Conservation (phyloP, 2,329 filamentous ascomycete species). For the Fusarium xyrophilum region DNA sequence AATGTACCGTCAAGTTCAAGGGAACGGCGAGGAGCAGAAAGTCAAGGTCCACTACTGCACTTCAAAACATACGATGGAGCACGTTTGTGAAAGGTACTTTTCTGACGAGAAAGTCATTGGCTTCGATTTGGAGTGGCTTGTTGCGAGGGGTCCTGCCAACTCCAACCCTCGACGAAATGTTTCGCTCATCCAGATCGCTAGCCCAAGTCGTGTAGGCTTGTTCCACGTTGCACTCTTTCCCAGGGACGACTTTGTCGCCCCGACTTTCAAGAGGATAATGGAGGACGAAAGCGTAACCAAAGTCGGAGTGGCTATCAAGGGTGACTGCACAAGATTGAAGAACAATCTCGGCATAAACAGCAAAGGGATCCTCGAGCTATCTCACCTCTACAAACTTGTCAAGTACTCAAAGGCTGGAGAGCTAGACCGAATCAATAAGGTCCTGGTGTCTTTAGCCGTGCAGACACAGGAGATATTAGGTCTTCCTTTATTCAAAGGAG, state of each 20-base stretch:
- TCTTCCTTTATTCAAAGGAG: constrained; percentile 77
- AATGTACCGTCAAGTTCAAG: constrained; percentile 65
- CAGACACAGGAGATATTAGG: constrained; percentile 76
- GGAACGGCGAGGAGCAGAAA: constrained; percentile 53
- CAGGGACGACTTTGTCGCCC: constrained; percentile 68
- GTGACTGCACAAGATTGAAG: constrained; percentile 71
- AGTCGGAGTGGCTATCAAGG: constrained; percentile 76
- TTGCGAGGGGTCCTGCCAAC: constrained; percentile 52
- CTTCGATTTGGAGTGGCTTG: constrained; percentile 87
- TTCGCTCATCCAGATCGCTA: constrained; percentile 83
- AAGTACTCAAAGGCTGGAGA: constrained; percentile 65
- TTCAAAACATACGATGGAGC: constrained; percentile 70
- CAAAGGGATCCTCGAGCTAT: constrained; percentile 78
- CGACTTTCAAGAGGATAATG: constrained; percentile 73
- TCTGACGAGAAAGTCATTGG: constrained; percentile 74
- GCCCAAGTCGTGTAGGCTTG: constrained; percentile 75
- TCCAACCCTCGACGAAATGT: constrained; percentile 70
- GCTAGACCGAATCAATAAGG: constrained; percentile 68
- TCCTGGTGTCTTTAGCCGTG: constrained; percentile 67
- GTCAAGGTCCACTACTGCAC: constrained; percentile 81
- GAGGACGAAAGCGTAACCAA: constrained; percentile 75
- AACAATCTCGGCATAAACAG: constrained; percentile 71
- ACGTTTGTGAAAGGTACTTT: constrained; percentile 70
- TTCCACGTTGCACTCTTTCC: constrained; percentile 78
- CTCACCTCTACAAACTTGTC: constrained; percentile 80